phyloP scores from a whole-genome alignment of 2,329 filamentous ascomycete genomes.

The Fusarium mexicanum region DNA sequence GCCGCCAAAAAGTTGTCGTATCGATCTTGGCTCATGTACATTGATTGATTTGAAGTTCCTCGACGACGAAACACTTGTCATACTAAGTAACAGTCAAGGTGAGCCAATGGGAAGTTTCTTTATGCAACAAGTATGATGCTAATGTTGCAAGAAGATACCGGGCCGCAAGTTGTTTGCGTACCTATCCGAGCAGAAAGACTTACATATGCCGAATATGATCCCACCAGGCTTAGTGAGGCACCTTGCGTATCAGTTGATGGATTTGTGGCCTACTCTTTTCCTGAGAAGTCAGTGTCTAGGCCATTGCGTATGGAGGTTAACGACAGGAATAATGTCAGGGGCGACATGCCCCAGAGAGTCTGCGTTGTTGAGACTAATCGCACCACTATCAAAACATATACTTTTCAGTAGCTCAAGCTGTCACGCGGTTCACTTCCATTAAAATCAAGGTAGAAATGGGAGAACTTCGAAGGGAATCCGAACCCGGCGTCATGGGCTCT shows the following conservation, averaged over 20 bases:
- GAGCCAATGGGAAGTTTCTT: background rate
- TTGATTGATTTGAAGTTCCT: slow-evolving; percentile 75
- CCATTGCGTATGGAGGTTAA: slow-evolving; percentile 64
- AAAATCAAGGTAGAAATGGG: background rate
- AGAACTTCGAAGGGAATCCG: too few relatives aligned
- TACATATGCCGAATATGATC: slow-evolving; percentile 50
- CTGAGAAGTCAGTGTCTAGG: slow-evolving; percentile 39
- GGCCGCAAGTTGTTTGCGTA: slow-evolving; percentile 45
- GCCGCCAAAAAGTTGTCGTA: slow-evolving; percentile 50
- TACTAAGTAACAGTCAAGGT: slow-evolving; percentile 63
- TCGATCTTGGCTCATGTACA: slow-evolving; percentile 55
- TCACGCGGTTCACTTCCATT: background rate
- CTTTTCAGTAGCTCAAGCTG: slow-evolving; percentile 43
- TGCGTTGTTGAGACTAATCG: slow-evolving; percentile 61
- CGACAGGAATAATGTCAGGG: slow-evolving; percentile 54
- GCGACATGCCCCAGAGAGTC: slow-evolving; percentile 59
- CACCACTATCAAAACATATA: slow-evolving; percentile 59
- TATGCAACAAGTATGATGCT: background rate
- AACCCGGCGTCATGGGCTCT: background rate
- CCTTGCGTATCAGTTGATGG: slow-evolving; percentile 16
- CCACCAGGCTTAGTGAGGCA: slow-evolving; percentile 13
- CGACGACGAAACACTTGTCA: slow-evolving; percentile 67
- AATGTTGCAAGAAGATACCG: slow-evolving; percentile 35
- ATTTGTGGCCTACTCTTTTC: slow-evolving; percentile 41
- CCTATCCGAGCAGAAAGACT: slow-evolving; percentile 51